Percentiles rank a stretch among this genome's conserved stretches.
These are phyloP conservation scores for Termitomyces sp. DNA, from an alignment of 768 basidiomycete genomes.

Conservation along the genomic window DNA sequence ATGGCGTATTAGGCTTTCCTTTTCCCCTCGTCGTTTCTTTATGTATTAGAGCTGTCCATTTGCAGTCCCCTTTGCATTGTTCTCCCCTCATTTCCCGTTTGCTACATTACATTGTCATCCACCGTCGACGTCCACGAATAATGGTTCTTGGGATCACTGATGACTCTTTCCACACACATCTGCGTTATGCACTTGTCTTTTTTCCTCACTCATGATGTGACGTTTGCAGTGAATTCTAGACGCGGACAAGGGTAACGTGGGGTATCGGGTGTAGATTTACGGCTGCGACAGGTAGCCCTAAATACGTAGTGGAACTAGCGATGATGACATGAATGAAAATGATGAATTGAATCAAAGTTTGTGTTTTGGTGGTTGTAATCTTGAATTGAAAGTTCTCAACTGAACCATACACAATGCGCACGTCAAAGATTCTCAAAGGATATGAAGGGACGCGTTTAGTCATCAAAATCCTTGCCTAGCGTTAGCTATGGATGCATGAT, in stretches of 20 bases:
- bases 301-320: neutral
- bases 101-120: neutral
- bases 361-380: neutral
- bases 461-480: too few relatives aligned
- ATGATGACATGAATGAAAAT: slow-evolving; percentile 1
- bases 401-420: too few relatives aligned
- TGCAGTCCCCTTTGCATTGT: neutral
- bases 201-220: neutral
- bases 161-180: neutral
- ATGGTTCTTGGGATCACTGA: neutral
- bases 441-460: too few relatives aligned
- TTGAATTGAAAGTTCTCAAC: neutral
- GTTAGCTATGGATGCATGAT: too few relatives aligned
- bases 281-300: neutral
- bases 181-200: neutral
- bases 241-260: neutral
- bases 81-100: neutral
- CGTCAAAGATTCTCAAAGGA: too few relatives aligned
- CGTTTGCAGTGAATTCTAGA: neutral
- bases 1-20: slow-evolving; percentile 18
- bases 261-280: neutral
- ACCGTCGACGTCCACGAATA: neutral
- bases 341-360: neutral
- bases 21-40: neutral
- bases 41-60: neutral